These are phyloP conservation scores for Colletotrichum sp. DNA, from an alignment of 2,329 filamentous ascomycete genomes.

Conservation along the genomic window DNA sequence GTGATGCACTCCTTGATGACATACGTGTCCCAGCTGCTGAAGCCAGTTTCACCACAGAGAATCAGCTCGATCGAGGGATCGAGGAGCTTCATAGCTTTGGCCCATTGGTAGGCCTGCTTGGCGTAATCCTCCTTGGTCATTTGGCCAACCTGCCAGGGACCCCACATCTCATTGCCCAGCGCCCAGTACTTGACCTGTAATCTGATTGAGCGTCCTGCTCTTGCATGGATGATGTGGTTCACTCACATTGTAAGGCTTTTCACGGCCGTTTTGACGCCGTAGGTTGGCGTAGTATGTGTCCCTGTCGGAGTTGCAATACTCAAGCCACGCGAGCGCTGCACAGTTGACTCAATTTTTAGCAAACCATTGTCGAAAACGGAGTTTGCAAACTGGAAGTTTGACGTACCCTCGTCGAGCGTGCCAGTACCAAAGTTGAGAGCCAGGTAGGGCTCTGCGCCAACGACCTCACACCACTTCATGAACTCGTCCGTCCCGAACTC, in stretches of 20 bases:
- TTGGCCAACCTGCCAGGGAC: slow-evolving; percentile 71
- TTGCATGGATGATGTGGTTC: not conserved
- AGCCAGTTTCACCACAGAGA: slow-evolving; percentile 75
- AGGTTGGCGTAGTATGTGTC: slow-evolving; percentile 85
- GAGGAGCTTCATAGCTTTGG: slow-evolving; percentile 73
- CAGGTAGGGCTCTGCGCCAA: slow-evolving; percentile 80
- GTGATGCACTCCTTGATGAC: slow-evolving; percentile 72
- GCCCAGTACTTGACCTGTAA: slow-evolving; percentile 80
- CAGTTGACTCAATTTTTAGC: not conserved
- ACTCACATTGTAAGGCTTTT: slow-evolving; percentile 71
- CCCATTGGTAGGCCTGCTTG: slow-evolving; percentile 73
- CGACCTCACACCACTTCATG: slow-evolving; percentile 77
- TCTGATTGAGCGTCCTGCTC: not conserved
- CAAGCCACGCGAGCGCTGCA: slow-evolving; percentile 74
- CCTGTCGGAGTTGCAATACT: slow-evolving; percentile 82
- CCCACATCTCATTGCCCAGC: slow-evolving; percentile 77
- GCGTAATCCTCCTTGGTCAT: slow-evolving; percentile 74
- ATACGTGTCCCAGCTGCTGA: slow-evolving; percentile 74
- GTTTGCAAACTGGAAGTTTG: not conserved
- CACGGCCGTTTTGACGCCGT: slow-evolving; percentile 74
- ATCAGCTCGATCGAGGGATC: slow-evolving; percentile 74
- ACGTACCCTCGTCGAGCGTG: slow-evolving; percentile 44
- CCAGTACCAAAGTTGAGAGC: slow-evolving; percentile 84
- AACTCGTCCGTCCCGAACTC: slow-evolving; percentile 88
- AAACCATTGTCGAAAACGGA: not conserved